Evolutionary conservation across 805 yeast species (phyloP), one percentile per base, ranked within the genome.

Genomic region (Nadsonia fulvescens): DNA sequence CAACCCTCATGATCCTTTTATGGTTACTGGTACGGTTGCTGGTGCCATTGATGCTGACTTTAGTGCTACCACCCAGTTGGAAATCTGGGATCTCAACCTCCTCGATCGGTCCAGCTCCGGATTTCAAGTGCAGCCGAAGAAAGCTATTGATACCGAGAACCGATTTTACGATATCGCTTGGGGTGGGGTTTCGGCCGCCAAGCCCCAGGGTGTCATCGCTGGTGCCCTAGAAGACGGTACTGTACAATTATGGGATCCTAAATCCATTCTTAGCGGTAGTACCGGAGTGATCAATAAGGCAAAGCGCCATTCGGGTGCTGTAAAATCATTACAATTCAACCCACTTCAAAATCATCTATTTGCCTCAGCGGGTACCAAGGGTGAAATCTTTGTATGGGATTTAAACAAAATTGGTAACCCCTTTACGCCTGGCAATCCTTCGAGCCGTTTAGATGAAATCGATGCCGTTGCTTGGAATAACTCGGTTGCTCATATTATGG

Each of bases 21-120:
- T 89, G 37, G 95, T 82, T 12, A 68, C 93, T 2, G 98, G 94
- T 12, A 76, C 94, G 1, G 76, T 79, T n/a, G 83, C 96, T 1
- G 96, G 96, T 5, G 91, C 94, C 8, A 75, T 89, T 40, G 94
- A 81, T 46, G 77, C 76, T 22, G 70, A 74, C 45, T 83, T 83
- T 50, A 70, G 83, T 20, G 69, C 89, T 12, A 61, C 70, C 15
- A 70, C 94, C 2, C 51, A 63, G n/a, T 54, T 89, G 31, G 83
- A 81, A 40, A 58, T 89, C 33, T 75, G 91, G 77, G 70, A 75
- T 33, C 61, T 77, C 6, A 41, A 49, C 31, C 38, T 51, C 25
- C 31, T 37, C 20, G 55, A 52, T 33, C 46, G 44, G 28, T 39
- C 54, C 8, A 24, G 40, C 9, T 39, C 36, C 12, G 39, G 39